A percentile compares a stretch with the other conserved stretches of the same genome.
Conservation (phyloP, 2,329 filamentous ascomycete species). For the Cadophora sp. region DNA sequence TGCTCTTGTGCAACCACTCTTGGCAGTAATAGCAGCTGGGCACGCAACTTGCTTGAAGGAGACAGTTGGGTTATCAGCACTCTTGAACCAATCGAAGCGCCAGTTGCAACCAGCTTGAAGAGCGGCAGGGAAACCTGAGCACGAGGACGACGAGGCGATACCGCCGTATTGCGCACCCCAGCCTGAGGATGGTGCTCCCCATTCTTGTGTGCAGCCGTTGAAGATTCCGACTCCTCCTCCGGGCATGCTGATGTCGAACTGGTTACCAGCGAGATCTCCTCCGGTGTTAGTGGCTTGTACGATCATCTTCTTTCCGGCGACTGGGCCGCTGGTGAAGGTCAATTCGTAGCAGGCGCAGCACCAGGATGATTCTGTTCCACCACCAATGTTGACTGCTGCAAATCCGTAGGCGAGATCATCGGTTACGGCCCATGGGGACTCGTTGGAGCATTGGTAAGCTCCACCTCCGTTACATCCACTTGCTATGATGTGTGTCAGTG, state of each 20-base stretch:
- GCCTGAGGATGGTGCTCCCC: slow-evolving; percentile 50
- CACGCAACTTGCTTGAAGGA: slow-evolving; percentile 56
- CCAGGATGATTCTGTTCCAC: slow-evolving; percentile 64
- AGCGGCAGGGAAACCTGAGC: slow-evolving; percentile 52
- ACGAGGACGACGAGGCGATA: slow-evolving; percentile 51
- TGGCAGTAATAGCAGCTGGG: slow-evolving; percentile 53
- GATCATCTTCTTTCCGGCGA: slow-evolving; percentile 67
- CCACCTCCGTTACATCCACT: slow-evolving; percentile 50
- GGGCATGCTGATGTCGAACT: slow-evolving; percentile 63
- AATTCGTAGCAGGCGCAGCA: slow-evolving; percentile 70
- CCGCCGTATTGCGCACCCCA: slow-evolving; percentile 59
- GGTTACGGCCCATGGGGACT: slow-evolving; percentile 67
- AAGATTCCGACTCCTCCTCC: slow-evolving; percentile 64
- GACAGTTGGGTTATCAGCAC: slow-evolving; percentile 55
- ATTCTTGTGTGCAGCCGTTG: slow-evolving; percentile 59
- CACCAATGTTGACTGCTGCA: slow-evolving; percentile 63
- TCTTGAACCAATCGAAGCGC: slow-evolving; percentile 60
- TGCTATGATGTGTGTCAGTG: slow-evolving; percentile 55
- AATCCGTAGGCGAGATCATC: slow-evolving; percentile 63
- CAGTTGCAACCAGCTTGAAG: slow-evolving; percentile 57
- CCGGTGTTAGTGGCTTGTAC: slow-evolving; percentile 72
- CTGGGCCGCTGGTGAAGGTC: slow-evolving; percentile 55
- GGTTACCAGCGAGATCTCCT: slow-evolving; percentile 60
- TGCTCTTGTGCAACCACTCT: slow-evolving; percentile 49
- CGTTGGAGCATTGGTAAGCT: slow-evolving; percentile 64